Percentiles rank a stretch among this genome's conserved stretches.
These are phyloP conservation scores for Straminergon stramineum DNA, from an alignment of 225 moss, liverwort and hornwort genomes.

Conservation along the genomic window DNA sequence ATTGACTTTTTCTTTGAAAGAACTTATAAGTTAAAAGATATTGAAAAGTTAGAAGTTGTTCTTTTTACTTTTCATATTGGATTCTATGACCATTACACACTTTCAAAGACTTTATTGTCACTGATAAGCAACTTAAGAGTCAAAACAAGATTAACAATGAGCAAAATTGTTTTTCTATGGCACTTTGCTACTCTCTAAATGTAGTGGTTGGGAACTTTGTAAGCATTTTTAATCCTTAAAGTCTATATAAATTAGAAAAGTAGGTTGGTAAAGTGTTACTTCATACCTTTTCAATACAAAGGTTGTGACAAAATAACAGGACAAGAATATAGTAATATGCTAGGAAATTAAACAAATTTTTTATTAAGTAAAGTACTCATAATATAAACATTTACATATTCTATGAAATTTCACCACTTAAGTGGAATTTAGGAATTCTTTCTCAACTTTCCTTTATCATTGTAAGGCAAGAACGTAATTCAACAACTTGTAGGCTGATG, in stretches of 20 bases:
- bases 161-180: too few relatives aligned
- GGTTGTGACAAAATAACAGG: too few relatives aligned
- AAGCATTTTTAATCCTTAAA: background rate
- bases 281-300: background rate
- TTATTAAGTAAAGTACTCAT: rapidly evolving
- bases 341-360: background rate
- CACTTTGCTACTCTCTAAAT: too few relatives aligned
- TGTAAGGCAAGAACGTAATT: rapidly evolving
- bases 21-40: background rate
- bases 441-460: background rate
- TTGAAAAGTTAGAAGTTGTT: background rate
- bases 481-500: rapidly evolving
- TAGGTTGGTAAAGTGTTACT: background rate
- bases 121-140: rapidly evolving
- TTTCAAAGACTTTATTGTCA: background rate
- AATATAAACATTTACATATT: background rate
- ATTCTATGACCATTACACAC: background rate
- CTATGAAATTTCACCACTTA: background rate
- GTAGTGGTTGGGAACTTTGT: background rate
- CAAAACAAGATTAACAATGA: too few relatives aligned
- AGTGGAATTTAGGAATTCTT: background rate
- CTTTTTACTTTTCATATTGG: background rate
- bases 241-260: background rate
- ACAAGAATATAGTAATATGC: background rate
- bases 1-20: background rate